Conservation (phyloP, 2,329 filamentous ascomycete species). For the Exophiala xenobiotica region DNA sequence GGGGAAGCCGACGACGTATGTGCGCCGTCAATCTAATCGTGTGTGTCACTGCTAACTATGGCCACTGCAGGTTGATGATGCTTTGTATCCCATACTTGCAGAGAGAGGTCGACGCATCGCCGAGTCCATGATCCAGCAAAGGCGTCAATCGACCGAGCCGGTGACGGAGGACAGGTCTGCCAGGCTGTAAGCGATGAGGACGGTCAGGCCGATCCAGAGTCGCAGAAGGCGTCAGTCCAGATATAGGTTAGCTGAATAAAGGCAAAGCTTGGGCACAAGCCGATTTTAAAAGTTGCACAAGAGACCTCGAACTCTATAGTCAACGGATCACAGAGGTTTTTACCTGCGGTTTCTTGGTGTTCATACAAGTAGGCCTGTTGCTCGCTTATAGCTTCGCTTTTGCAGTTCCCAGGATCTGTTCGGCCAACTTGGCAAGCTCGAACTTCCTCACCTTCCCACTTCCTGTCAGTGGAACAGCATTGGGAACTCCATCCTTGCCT, state of each 20-base stretch:
- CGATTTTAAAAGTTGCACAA: too few species aligned
- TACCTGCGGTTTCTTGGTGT: too few species aligned
- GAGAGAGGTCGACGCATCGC: constrained; percentile 14
- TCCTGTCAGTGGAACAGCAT: constrained; percentile 63
- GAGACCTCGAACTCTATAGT: too few species aligned
- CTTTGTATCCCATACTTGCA: constrained; percentile 12
- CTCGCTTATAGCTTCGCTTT: constrained; percentile 7
- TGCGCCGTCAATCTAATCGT: too few species aligned
- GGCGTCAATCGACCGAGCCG: neutral
- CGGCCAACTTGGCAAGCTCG: constrained; percentile 58
- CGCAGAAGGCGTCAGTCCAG: neutral
- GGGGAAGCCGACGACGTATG: constrained; percentile 17
- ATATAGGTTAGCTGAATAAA: neutral
- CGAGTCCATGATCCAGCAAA: constrained; percentile 13
- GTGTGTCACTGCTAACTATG: neutral
- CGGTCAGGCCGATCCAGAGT: neutral
- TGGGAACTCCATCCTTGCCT: constrained; percentile 59
- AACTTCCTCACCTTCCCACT: constrained; percentile 71
- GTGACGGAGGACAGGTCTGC: constrained; percentile 6
- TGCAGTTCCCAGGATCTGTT: constrained; percentile 34
- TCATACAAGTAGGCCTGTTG: neutral
- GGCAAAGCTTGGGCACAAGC: neutral
- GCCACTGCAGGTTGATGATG: constrained; percentile 14
- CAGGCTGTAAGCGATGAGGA: constrained; percentile 3
- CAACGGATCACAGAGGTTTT: too few species aligned